Evolutionary conservation across 306 rosid genomes (phyloP).

Genomic region (Rubus parviflorus): DNA sequence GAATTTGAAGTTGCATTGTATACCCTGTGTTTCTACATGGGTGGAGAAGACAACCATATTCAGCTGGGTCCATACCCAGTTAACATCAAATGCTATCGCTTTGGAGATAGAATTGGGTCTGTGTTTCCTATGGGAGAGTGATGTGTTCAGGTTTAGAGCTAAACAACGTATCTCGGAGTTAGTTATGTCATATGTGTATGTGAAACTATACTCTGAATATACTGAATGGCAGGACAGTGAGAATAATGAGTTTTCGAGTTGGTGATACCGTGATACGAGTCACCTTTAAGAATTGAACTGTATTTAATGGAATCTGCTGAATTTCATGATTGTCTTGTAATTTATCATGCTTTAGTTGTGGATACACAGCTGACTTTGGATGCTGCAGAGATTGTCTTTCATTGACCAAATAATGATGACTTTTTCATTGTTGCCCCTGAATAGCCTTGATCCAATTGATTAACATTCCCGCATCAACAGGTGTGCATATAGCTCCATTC

Average conservation of each 20-base stretch:
- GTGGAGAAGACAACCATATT: constrained; percentile 73
- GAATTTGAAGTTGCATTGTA: constrained; percentile 94
- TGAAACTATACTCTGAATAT: neutral
- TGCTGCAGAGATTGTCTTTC: neutral
- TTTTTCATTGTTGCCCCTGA: neutral
- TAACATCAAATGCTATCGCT: constrained; percentile 79
- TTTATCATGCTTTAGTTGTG: neutral
- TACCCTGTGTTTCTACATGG: constrained; percentile 74
- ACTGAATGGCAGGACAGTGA: neutral
- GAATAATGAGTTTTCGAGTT: constrained; percentile 2
- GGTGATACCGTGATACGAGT: neutral
- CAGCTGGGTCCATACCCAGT: constrained; percentile 84
- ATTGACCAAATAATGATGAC: neutral
- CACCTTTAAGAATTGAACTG: neutral
- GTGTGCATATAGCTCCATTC: too few relatives aligned
- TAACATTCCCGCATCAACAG: too few relatives aligned
- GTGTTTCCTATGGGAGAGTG: constrained; percentile 74
- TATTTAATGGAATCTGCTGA: neutral
- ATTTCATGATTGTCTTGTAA: neutral
- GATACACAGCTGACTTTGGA: neutral
- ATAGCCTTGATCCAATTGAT: too few relatives aligned
- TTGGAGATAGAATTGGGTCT: constrained; percentile 70
- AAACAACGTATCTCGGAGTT: neutral
- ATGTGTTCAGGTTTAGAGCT: constrained; percentile 33
- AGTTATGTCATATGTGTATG: neutral